Base-by-base conservation (phyloP, 805 yeast genomes). In the Ogataea angusta region DNA sequence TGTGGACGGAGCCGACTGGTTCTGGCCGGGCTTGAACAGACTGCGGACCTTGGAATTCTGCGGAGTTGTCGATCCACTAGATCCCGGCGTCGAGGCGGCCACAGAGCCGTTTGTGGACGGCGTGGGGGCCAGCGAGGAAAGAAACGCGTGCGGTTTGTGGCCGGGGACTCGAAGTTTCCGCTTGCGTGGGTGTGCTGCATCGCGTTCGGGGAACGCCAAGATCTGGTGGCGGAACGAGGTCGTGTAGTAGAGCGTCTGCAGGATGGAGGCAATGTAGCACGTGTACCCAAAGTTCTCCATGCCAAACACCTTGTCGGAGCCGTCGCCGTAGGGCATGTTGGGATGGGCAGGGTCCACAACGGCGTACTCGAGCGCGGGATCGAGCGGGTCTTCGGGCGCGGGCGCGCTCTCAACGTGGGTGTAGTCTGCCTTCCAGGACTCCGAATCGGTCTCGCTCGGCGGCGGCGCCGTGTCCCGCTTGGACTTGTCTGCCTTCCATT, bases 241-340 rank as follows among this genome's bases (percentile, higher is more conserved):
- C 3, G 91, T 74, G 64, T 85, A 82, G 67, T 77, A 91, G 8
- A 91, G 72, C 50, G 95, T 87, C 60, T 93, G 99, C 17, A 93
- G 66, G 22, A 93, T 85, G 8, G 96, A 87, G 54, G 93, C 93
- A 63, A 95, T 86, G 66, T 91, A 91, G 66, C 98, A 93, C 0
- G 97, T 89, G 59, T 89, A 83, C 2, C 95, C 95, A 54, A 84
- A 85, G 57, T 85, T 85, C 57, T 85, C 93, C 75, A 83, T 77
- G 1, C 95, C 95, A 59, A 76, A 85, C 16, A 85, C 73, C 59
- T 83, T 85, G 45, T 75, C 68, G 6, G 80, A 67, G 2, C 89
- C 90, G 57, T 80, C 81, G 5, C 88, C 90, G 55, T 62, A 79
- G 8, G 82, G 82, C 45, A 67, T 42, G 10, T 53, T 31, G 6